Base-by-base conservation (phyloP, 2,329 filamentous ascomycete species). In the Ascochyta koolunga region DNA sequence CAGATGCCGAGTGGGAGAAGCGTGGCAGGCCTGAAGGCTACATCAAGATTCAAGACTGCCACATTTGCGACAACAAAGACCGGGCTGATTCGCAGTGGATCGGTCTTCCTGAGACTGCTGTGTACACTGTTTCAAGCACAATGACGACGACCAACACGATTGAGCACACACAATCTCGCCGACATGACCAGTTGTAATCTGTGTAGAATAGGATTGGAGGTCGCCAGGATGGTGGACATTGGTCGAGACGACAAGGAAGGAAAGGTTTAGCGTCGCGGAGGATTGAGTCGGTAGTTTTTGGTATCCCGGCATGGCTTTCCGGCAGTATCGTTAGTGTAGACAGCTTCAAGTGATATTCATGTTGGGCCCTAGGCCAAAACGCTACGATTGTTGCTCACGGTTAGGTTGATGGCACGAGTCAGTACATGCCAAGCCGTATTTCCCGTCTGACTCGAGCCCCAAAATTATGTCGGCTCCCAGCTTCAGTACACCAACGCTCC, bases 1-100 rank as follows among this genome's bases (percentile, higher is more conserved):
- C 58, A 22, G 50, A 61, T 11, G 63, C 64, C 6, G 58, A 66
- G 39, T 69, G 66, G 66, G 60, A 67, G 49, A 61, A 64, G 33
- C 56, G 56, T 10, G 59, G 62, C 31, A 54, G 60, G 27, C 11
- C 16, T 4, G 29, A 54, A 2, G 21, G 37, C 2, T 61, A 62
- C 21, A 45, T 68, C 25, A 55, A 59, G 16, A 46, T 68, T 7
- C 54, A 65, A 24, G 10, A 50, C 7, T 43, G 39, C 15, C 51
- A 54, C 41, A 15, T 45, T 3, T 54, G 51, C 41, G 24, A 55
- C 10, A 9, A 56, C 15, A 36, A 59, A 8, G 55, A 58, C 24
- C 36, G 50, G 9, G 2, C 29, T 3, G 41, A 55, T 6, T 41
- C 50, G 13, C 19, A 38, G 15, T 44, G 29, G 42, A 49, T 65